These are phyloP conservation scores for Diversispora eburnea DNA, from an alignment of 192 early-diverging fungal species.

Conservation along the genomic window DNA sequence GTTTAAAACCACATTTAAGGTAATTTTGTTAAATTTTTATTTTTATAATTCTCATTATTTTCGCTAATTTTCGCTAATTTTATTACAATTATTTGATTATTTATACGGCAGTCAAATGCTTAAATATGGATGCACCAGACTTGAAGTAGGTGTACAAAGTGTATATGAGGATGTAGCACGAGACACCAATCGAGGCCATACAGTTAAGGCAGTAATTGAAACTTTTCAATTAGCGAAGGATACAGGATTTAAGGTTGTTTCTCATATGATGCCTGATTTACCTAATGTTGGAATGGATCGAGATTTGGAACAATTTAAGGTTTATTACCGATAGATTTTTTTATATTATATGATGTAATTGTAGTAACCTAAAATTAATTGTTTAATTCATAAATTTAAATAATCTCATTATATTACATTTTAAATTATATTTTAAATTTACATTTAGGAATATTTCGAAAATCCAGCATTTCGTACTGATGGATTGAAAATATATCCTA, in stretches of 20 bases:
- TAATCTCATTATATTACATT: not conserved
- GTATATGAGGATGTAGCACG: slow-evolving; percentile 99
- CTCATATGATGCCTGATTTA: slow-evolving; percentile 99
- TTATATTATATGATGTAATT: not conserved
- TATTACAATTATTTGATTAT: not conserved
- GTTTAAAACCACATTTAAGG: slow-evolving; percentile 91
- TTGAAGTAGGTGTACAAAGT: slow-evolving; percentile 98
- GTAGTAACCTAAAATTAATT: not conserved
- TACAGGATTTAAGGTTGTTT: slow-evolving; percentile 97
- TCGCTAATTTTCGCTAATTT: not conserved
- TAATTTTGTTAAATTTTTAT: not conserved
- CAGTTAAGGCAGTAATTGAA: slow-evolving; percentile 96
- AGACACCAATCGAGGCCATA: slow-evolving; percentile 98
- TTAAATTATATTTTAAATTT: not conserved
- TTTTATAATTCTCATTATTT: not conserved
- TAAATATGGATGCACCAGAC: slow-evolving; percentile 94
- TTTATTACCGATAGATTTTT: not conserved
- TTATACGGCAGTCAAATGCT: slow-evolving; percentile 81
- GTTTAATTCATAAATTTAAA: not conserved
- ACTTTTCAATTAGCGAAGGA: slow-evolving; percentile 98
- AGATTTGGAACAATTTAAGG: slow-evolving; percentile 97
- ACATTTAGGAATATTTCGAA: slow-evolving; percentile 78
- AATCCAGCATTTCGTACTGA: slow-evolving; percentile 98
- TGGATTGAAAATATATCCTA: slow-evolving; percentile 97
- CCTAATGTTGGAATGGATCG: slow-evolving; percentile 99